Conservation (phyloP, 371 early-diverging fungal genomes). For the Dichotomocladium elegans region DNA sequence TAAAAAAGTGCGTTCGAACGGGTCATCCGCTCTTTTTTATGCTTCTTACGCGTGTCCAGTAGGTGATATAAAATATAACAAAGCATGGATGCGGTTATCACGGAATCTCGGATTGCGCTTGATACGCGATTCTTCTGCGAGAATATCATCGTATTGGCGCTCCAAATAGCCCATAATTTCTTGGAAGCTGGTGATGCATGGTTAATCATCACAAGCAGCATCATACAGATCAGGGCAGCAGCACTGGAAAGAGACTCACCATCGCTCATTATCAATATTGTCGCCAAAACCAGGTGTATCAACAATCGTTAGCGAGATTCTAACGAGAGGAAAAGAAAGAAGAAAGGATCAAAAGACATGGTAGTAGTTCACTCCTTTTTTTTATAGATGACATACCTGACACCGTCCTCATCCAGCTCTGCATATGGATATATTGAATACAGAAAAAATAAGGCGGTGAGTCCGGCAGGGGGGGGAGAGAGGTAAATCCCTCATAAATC, state of each 20-base stretch:
- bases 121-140: conserved; percentile 91
- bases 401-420: conserved; percentile 96
- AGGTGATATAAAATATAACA: conserved; percentile 96
- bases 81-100: conserved; percentile 96
- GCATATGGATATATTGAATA: too few species aligned
- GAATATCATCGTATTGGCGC: conserved; percentile 91
- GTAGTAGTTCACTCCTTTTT: not conserved
- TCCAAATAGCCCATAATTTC: conserved; percentile 93
- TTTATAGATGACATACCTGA: conserved; percentile 44
- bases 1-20: not conserved
- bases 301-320: conserved; percentile 76
- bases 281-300: conserved; percentile 98
- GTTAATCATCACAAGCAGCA: too few species aligned
- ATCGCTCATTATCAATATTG: conserved; percentile 77
- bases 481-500: too few species aligned
- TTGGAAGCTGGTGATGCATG: conserved; percentile 50
- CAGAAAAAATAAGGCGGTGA: not conserved
- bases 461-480: not conserved
- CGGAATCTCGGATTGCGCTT: conserved; percentile 96
- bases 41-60: conserved; percentile 92
- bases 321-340: conserved; percentile 1
- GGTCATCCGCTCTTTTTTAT: not conserved
- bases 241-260: conserved; percentile 34
- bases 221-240: conserved; percentile 42
- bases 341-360: too few species aligned